phyloP scores from a whole-genome alignment of 1,284 basidiomycete species.

The Cryptococcus sp. region DNA sequence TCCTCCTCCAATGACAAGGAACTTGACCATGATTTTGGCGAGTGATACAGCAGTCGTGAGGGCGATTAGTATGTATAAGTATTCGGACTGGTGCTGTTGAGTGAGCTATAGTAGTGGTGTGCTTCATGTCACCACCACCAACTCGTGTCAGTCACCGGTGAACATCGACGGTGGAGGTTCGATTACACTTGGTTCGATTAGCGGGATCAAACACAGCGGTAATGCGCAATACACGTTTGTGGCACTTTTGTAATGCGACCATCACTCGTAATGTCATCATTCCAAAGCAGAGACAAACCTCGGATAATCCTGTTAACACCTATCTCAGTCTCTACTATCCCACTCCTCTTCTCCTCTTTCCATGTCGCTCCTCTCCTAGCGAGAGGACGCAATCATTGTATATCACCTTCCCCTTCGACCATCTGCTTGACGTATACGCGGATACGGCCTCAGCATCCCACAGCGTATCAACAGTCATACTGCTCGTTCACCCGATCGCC shows the following conservation, averaged over 20 bases:
- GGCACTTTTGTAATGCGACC: background rate
- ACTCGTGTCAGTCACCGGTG: background rate
- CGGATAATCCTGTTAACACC: background rate
- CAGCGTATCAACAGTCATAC: too few species aligned
- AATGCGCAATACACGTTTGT: background rate
- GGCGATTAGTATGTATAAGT: background rate
- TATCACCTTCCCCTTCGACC: background rate
- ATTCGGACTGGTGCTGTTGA: too few species aligned
- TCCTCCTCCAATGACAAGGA: slow-evolving; percentile 49
- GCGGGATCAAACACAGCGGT: background rate
- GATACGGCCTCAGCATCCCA: too few species aligned
- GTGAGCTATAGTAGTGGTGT: too few species aligned
- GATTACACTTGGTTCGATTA: background rate
- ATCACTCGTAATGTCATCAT: too few species aligned
- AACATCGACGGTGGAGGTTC: slow-evolving; percentile 1
- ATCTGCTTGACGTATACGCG: background rate
- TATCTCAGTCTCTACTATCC: background rate
- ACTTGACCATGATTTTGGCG: slow-evolving; percentile 18
- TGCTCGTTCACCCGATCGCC: too few species aligned
- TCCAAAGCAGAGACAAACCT: background rate
- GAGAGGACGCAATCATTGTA: slow-evolving; percentile 8
- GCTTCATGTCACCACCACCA: too few species aligned
- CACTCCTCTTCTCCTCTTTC: background rate
- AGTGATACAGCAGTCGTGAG: background rate
- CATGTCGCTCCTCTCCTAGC: slow-evolving; percentile 15